These are phyloP conservation scores for Rhizoclosmatium globosum DNA, from an alignment of 192 early-diverging fungal species.

Conservation along the genomic window DNA sequence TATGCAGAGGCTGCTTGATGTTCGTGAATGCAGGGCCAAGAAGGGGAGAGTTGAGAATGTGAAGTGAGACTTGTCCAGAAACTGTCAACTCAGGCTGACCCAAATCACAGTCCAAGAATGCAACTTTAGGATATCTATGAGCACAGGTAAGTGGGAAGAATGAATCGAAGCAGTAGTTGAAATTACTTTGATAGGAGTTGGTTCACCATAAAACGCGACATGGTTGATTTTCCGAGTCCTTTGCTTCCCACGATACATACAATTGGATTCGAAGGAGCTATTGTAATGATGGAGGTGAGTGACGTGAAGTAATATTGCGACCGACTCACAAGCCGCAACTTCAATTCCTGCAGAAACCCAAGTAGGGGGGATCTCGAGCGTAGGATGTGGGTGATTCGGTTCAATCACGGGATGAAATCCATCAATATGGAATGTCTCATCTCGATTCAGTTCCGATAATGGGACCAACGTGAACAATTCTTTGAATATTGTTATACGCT, in stretches of 20 bases:
- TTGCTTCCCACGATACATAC: slow-evolving; percentile 78
- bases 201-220: slow-evolving; percentile 81
- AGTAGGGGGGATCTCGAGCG: slow-evolving; percentile 45
- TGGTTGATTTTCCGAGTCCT: slow-evolving; percentile 91
- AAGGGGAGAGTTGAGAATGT: slow-evolving; percentile 72
- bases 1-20: slow-evolving; percentile 62
- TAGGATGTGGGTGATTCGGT: slow-evolving; percentile 21
- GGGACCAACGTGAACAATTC: slow-evolving; percentile 34
- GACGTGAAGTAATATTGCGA: not conserved
- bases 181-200: slow-evolving; percentile 71
- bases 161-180: slow-evolving; percentile 11
- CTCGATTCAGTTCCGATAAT: slow-evolving; percentile 46
- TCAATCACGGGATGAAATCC: slow-evolving; percentile 62
- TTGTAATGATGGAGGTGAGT: slow-evolving; percentile 25
- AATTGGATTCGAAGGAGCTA: slow-evolving; percentile 51
- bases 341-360: slow-evolving; percentile 45
- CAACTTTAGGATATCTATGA: slow-evolving; percentile 70
- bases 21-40: slow-evolving; percentile 88
- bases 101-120: slow-evolving; percentile 90
- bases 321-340: not conserved
- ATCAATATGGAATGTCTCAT: slow-evolving; percentile 30
- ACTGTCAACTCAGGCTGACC: slow-evolving; percentile 93
- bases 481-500: slow-evolving; percentile 54
- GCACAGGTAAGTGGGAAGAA: not conserved
- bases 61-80: slow-evolving; percentile 80